Conservation (phyloP, 768 basidiomycete genomes). For the Tylopilus balloui region DNA sequence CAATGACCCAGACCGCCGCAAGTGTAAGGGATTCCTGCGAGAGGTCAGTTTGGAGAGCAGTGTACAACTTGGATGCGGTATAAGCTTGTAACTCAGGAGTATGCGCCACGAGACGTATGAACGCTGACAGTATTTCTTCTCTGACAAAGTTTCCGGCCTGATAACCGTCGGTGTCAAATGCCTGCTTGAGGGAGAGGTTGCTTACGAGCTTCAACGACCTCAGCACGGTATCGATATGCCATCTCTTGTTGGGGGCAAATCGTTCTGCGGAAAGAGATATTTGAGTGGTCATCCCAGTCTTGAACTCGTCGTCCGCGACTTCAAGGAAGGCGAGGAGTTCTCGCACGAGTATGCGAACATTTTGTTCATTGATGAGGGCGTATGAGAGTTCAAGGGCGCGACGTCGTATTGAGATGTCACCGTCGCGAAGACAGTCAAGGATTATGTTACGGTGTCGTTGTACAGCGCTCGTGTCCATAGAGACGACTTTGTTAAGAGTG, state of each 20-base stretch:
- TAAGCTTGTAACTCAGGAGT: conserved; percentile 96
- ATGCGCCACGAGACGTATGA: conserved; percentile 93
- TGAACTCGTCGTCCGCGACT: conserved; percentile 98
- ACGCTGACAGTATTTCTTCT: conserved; percentile 92
- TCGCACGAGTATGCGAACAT: conserved; percentile 86
- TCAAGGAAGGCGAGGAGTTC: conserved; percentile 96
- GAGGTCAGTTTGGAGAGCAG: conserved; percentile 82
- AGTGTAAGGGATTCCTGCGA: conserved; percentile 96
- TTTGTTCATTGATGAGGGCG: conserved; percentile 92
- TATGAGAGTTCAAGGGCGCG: conserved; percentile 96
- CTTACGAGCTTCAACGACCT: conserved; percentile 86
- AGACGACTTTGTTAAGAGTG: conserved; percentile 96
- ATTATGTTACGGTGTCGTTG: conserved; percentile 98
- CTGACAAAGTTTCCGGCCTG: conserved; percentile 98
- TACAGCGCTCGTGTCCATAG: conserved; percentile 96
- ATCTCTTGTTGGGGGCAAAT: conserved; percentile 95
- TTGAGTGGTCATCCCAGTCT: conserved; percentile 96
- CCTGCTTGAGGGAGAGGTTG: conserved; percentile 1
- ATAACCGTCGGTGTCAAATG: neutral
- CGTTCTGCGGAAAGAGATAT: conserved; percentile 93
- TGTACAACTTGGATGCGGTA: conserved; percentile 86
- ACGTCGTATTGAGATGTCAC: conserved; percentile 96
- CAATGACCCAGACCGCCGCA: conserved; percentile 91
- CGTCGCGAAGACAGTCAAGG: conserved; percentile 98
- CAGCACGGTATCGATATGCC: conserved; percentile 98